Base-by-base conservation (phyloP, 1,139 yeast species). In the Protomyces arabidopsidicola region DNA sequence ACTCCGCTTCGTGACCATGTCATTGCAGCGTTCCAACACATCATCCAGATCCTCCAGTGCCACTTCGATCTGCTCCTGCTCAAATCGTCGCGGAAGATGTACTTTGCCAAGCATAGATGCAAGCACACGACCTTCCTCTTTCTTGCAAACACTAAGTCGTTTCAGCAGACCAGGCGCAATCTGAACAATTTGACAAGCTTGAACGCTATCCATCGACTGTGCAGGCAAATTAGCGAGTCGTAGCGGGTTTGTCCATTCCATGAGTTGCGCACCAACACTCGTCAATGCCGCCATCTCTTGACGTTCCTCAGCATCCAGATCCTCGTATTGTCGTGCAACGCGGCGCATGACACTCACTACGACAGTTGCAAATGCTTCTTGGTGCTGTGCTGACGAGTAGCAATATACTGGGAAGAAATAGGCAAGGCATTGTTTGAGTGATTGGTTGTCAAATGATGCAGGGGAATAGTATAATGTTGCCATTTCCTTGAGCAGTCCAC, bases 371-470 rank as follows among this genome's bases (percentile, higher is more conserved):
- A 91, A 77, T 67, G 86, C 79, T 58, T 80, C 79, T 73, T 90
- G 97, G 73, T 90, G 96, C 34, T 78, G 78, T 0, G 81, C 77
- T 69, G 87, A 91, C 50, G 97, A 88, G 72, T 84, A 88, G 42
- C 95, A 87, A 72, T 89, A 90, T 0, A 89, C 96, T 0, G 98
- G 98, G 45, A 93, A 80, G 72, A 97, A 90, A 72, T 89, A 90
- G 10, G 95, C 84, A 66, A 91, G 82, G 1, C 89, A 87, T 75
- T 93, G 98, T 64, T 86, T 81, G 67, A 91, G 77, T 18, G 85
- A 84, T 66, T 83, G 86, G 70, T 90, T 90, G 14, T 77, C 75
- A 3, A 82, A 75, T 58, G 87, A 85, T 2, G 77, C 74, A 0
- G 91, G 90, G 65, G 87, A 85, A 75, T 89, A 90, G 71, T 90